Base-by-base conservation (phyloP, 768 basidiomycete genomes). In the Gloeophyllum trabeum region DNA sequence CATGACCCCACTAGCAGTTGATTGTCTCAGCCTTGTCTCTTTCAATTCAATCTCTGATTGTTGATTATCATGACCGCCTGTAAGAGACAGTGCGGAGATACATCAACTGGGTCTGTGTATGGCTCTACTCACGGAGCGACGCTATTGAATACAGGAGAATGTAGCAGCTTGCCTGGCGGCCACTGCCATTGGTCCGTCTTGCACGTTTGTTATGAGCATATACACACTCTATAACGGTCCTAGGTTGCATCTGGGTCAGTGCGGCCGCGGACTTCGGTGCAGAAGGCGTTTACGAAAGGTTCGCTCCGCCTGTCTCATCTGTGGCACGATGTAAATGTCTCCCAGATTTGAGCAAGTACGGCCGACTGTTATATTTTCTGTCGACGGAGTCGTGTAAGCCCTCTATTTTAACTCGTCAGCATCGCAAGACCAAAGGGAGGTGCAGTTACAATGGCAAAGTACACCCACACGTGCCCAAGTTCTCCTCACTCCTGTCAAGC, bases 231-330 rank as follows among this genome's bases (percentile, higher is more conserved):
- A n/a, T n/a, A n/a, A n/a, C n/a, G n/a, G n/a, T n/a, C n/a, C 16
- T 41, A 63, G 61, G 79, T 36, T 83, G 70, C n/a, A 82, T 89
- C 34, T 90, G 84, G 81, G 83, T 85, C 35, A 79, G 76, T 52
- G 83, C 82, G 12, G 82, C 85, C 14, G 76, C 84, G 13, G 86
- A 89, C 59, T 88, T 89, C 59, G 86, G 81, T n/a, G 64, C 81
- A 16, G 71, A 76, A 46, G 86, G 86, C 6, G 81, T 85, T 2
- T 61, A 81, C 34, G 84, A 90, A 60, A 70, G 87, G 70, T 78
- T 51, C 45, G 60, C 52, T 19, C n/a, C 21, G 24, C 32, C 24
- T 23, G 36, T 35, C 23, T 44, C 19, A n/a, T 45, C 13, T 28
- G 24, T 43, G 41, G 16, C 39, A 7, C 39, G 25, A 42, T 36